Evolutionary conservation across 768 basidiomycete species (phyloP).

Genomic region (Boletus huronensis): DNA sequence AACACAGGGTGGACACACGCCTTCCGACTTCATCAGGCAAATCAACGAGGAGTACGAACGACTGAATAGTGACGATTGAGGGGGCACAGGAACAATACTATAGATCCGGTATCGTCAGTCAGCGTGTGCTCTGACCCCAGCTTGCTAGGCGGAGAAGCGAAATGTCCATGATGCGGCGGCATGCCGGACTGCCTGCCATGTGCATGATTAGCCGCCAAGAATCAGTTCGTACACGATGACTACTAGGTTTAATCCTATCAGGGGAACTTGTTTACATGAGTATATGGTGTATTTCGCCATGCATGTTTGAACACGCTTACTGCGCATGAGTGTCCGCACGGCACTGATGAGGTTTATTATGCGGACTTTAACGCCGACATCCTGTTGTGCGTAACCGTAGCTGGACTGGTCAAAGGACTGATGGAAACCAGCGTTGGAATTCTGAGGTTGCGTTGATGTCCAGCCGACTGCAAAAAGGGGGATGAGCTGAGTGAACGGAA

Average conservation of each 20-base stretch:
- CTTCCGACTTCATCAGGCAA: conserved; percentile 70
- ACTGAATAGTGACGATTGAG: conserved; percentile 46
- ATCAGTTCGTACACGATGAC: conserved; percentile 85
- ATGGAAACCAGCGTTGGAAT: conserved; percentile 53
- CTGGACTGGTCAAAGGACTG: conserved; percentile 67
- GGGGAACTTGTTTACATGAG: conserved; percentile 63
- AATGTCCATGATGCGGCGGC: conserved; percentile 11
- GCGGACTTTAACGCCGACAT: conserved; percentile 77
- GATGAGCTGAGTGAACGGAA: conserved; percentile 15
- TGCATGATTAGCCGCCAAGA: conserved; percentile 46
- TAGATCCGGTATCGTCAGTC: conserved; percentile 7
- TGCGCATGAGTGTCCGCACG: conserved; percentile 94
- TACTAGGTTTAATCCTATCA: conserved; percentile 83
- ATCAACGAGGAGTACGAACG: conserved; percentile 71
- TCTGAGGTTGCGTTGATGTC: conserved; percentile 66
- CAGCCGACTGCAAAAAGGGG: conserved; percentile 70
- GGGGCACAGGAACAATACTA: conserved; percentile 7
- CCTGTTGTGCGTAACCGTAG: conserved; percentile 50
- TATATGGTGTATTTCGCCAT: conserved; percentile 4
- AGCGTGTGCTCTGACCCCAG: conserved; percentile 6
- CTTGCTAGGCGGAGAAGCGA: conserved; percentile 14
- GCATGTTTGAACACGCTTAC: conserved; percentile 52
- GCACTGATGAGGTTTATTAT: conserved; percentile 92
- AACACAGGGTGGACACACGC: conserved; percentile 66
- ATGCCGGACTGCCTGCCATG: conserved; percentile 15